A percentile compares a stretch with the other conserved stretches of the same genome.
phyloP scores from a whole-genome alignment of 2,329 filamentous ascomycete species.

The Pseudogymnoascus sp. region DNA sequence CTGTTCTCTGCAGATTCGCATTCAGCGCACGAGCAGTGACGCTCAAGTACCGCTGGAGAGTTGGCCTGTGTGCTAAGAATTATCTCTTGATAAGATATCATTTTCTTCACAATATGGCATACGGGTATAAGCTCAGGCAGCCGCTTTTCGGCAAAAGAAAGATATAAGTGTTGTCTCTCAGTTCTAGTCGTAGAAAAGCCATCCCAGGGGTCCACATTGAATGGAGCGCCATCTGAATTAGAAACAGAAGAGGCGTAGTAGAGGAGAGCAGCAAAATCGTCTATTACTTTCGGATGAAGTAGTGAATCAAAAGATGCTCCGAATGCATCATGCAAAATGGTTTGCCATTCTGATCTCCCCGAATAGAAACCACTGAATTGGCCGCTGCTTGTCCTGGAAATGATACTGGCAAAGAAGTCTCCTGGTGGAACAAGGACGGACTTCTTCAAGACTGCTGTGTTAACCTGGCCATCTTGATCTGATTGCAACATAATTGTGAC shows the following conservation, averaged over 20 bases:
- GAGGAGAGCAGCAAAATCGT: background rate
- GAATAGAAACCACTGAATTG: background rate
- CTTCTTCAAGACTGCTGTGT: background rate
- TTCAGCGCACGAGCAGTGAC: background rate
- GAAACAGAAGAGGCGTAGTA: background rate
- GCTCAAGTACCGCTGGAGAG: background rate
- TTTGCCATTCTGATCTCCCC: background rate
- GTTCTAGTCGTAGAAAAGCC: background rate
- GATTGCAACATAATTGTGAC: background rate
- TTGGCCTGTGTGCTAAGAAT: background rate
- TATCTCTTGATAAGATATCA: background rate
- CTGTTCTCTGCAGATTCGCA: background rate
- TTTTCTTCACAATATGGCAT: background rate
- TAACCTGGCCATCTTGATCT: background rate
- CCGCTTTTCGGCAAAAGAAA: background rate
- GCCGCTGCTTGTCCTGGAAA: background rate
- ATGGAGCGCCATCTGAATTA: background rate
- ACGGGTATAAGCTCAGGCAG: background rate
- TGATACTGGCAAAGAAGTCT: background rate
- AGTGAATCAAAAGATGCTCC: background rate
- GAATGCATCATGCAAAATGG: background rate
- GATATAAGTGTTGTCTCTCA: background rate
- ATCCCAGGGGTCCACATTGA: background rate
- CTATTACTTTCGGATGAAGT: background rate
- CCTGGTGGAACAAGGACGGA: background rate